Percentiles rank a stretch among this genome's conserved stretches.
Conservation (phyloP, 2,329 filamentous ascomycete genomes). For the Aspergillus texensis region DNA sequence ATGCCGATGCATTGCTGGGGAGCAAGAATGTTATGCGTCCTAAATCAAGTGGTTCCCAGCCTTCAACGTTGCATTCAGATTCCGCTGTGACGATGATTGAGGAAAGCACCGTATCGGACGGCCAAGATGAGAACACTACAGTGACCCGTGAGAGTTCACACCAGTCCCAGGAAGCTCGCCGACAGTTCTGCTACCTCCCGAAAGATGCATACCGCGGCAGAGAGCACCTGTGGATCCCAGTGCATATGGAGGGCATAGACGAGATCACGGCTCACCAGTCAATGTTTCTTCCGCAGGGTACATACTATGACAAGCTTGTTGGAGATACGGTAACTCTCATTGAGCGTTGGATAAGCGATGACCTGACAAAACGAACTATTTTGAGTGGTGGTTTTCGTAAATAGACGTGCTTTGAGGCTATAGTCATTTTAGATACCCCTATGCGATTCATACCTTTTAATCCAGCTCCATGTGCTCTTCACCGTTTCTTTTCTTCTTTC, state of each 20-base stretch:
- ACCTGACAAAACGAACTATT: constrained; percentile 1
- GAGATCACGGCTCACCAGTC: constrained; percentile 85
- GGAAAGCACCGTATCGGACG: neutral
- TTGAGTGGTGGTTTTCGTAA: neutral
- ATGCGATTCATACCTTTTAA: neutral
- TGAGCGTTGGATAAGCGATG: constrained; percentile 4
- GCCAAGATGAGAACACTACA: neutral
- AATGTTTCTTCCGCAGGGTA: constrained; percentile 69
- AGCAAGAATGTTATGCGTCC: neutral
- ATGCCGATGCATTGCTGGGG: neutral
- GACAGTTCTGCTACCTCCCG: constrained; percentile 75
- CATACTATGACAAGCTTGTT: constrained; percentile 76
- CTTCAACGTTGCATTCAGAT: neutral
- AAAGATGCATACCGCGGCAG: constrained; percentile 55
- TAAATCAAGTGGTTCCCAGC: neutral
- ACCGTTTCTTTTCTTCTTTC: neutral
- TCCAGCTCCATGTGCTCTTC: neutral
- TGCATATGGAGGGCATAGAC: constrained; percentile 81
- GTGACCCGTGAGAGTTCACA: no score
- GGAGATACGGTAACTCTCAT: constrained; percentile 55
- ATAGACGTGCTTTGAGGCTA: neutral
- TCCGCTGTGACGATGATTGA: no score
- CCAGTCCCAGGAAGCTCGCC: constrained; percentile 52
- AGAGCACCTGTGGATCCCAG: constrained; percentile 74
- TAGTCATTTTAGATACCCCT: neutral